Evolutionary conservation across 2,329 filamentous ascomycete genomes (phyloP), one percentile per base, ranked within the genome.

Genomic region (Calonectria henricotiae): DNA sequence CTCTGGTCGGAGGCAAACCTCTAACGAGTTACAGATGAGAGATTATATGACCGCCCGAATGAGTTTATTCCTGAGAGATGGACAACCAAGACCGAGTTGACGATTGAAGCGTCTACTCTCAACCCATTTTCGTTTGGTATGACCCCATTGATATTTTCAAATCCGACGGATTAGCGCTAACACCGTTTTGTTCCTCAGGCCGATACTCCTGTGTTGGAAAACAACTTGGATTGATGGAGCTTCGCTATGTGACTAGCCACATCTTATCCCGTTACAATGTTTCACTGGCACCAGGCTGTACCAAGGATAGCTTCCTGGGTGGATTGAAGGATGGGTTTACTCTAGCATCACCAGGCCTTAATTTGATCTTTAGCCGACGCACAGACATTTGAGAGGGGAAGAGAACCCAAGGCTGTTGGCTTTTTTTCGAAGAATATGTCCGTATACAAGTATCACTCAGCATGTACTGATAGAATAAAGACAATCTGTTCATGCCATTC

Each of bases 31-130:
- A 12, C 43, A 75, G 73, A 75, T 37, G 62, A 68, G n/a, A 44
- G 73, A 12, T 47, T 65, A 12, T 75, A 75, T 30, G 43, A 43
- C 6, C 60, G 23, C 1, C 73, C 73, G 0, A 61, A 68, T 3
- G 73, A 75, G 6, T 75, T 75, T 0, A 63, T 75, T 0, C 73
- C 73, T 0, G 73, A 75, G 41, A 27, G 73, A 20, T 75, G 73
- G 73, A 75, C 73, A 0, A 67, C 68, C 0, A 51, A 55, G 3
- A 71, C 63, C 0, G 73, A 75, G 13, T 8, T 75, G 1, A 54
- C 65, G 4, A 71, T 70, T 1, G 66, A 75, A 2, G 35, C 49
- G 0, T 67, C 71, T 0, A 46, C 69, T 6, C 73, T 71, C 20
- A 66, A 71, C 1, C 73, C 73, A 0, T 75, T 75, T 9, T 64